Conservation (phyloP, 192 early-diverging fungal species). For the Coemansia sp. region DNA sequence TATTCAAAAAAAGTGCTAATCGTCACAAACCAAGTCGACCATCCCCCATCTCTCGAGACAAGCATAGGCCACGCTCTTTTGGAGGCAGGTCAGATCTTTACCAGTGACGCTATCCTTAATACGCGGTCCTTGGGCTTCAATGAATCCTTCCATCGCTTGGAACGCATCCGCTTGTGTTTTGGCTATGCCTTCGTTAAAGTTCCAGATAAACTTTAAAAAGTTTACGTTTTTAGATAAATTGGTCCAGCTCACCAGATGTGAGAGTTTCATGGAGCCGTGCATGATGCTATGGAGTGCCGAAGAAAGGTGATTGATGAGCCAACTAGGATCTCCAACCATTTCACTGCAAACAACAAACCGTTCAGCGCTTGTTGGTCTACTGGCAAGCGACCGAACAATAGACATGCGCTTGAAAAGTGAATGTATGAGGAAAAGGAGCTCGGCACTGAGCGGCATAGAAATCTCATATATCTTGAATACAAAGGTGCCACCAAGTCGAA, state of each 20-base stretch:
- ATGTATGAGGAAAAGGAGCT: slow-evolving; percentile 28
- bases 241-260: slow-evolving; percentile 43
- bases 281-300: slow-evolving; percentile 25
- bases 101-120: not conserved
- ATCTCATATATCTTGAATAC: slow-evolving; percentile 31
- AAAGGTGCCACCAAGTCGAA: slow-evolving; percentile 30
- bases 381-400: slow-evolving; percentile 26
- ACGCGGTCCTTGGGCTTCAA: not conserved
- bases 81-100: not conserved
- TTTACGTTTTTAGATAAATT: slow-evolving; percentile 13
- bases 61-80: slow-evolving; percentile 16
- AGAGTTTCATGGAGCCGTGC: slow-evolving; percentile 14
- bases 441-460: slow-evolving; percentile 31
- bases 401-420: slow-evolving; percentile 33
- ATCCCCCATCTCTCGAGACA: slow-evolving; percentile 19
- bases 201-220: slow-evolving; percentile 21
- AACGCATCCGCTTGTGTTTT: slow-evolving; percentile 11
- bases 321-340: slow-evolving; percentile 4
- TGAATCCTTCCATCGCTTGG: not conserved
- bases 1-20: too few relatives aligned
- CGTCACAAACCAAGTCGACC: too few relatives aligned
- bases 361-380: slow-evolving; percentile 18
- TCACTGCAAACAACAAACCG: slow-evolving; percentile 30
- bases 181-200: slow-evolving; percentile 12
- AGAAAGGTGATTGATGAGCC: slow-evolving; percentile 20